Evolutionary conservation across 2,329 filamentous ascomycete species (phyloP), one percentile per base, ranked within the genome.

Genomic region (Anthostomella pinea): DNA sequence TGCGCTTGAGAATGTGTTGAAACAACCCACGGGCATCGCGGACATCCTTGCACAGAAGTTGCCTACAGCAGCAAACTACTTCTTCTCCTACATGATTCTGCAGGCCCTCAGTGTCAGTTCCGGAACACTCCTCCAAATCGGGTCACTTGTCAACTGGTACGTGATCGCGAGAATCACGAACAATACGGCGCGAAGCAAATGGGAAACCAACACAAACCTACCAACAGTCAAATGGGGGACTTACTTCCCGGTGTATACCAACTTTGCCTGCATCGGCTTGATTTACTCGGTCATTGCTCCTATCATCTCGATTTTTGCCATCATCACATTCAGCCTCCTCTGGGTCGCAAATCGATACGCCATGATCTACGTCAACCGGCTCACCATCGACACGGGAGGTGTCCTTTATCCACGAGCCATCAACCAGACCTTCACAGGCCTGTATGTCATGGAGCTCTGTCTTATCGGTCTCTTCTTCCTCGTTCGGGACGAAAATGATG

Each of bases 281-380:
- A 83, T 97, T 24, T 98, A 97, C 64, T 87, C 81, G 24, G 77
- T 97, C 38, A 83, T 97, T 26, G 82, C 93, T 1, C 93, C 93
- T 0, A 69, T 98, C 9, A 96, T 98, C 57, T 79, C 93, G 31
- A 68, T 97, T 15, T 97, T 98, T 68, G 91, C 93, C 51, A 81
- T 95, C 53, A 80, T 97, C 59, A 96, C 91, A 0, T 97, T 97
- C 60, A 76, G 78, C 30, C 70, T 98, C 0, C 83, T 97, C 47
- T 98, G 90, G 90, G 73, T 96, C 28, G 91, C 93, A 1, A 89
- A 97, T 60, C 81, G 91, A n/a, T 97, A 97, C 65, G 91, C 91
- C 50, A 94, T 95, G 68, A 76, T 98, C 14, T 98, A 96, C 54
- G 90, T 98, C 41, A 94, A 82, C 17, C 85, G 89, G 34, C 94